Evolutionary conservation across 441 rosid species (phyloP).

Genomic region (Populus hybrid): DNA sequence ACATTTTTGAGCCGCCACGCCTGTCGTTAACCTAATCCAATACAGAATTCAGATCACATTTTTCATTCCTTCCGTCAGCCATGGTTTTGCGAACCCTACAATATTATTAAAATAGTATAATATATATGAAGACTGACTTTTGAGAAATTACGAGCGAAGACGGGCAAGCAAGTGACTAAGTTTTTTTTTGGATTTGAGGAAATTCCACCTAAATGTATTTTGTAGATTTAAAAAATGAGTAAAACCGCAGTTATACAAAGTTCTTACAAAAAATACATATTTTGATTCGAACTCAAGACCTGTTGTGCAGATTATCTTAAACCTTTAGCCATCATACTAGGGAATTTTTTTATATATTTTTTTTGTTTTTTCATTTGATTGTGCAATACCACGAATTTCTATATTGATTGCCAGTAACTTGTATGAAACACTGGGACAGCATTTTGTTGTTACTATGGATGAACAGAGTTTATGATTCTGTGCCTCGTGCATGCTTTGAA

Average conservation of each 20-base stretch:
- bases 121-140: too few species aligned
- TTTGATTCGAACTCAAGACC: too few species aligned
- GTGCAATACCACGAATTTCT: neutral
- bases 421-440: neutral
- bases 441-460: neutral
- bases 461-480: too few species aligned
- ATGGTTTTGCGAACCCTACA: neutral
- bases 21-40: neutral
- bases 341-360: too few species aligned
- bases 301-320: too few species aligned
- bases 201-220: too few species aligned
- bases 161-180: neutral
- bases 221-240: too few species aligned
- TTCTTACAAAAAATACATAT: too few species aligned
- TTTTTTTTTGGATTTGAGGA: too few species aligned
- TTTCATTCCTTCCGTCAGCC: neutral
- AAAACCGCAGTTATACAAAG: fast-evolving
- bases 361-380: neutral
- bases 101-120: too few species aligned
- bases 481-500: neutral
- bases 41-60: neutral
- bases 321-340: too few species aligned
- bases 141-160: neutral
- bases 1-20: neutral
- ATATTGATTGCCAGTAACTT: neutral